A percentile compares a stretch with the other conserved stretches of the same genome.
Conservation (phyloP, 2,329 filamentous ascomycete species). For the Leptoxyphium fumago region DNA sequence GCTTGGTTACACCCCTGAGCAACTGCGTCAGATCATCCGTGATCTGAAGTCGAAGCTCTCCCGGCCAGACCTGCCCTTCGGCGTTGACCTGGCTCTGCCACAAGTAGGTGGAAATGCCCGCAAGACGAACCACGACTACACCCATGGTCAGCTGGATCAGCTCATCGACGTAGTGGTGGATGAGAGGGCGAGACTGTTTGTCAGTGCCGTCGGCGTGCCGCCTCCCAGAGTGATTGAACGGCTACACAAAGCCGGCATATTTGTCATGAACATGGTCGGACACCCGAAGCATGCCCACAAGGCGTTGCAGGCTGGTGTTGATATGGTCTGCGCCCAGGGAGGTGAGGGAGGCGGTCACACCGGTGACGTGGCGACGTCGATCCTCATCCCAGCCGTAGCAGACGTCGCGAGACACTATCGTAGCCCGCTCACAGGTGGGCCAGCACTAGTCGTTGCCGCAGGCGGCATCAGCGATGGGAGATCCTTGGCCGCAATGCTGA, state of each 20-base stretch:
- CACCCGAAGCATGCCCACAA: slow-evolving; percentile 84
- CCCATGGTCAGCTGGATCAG: slow-evolving; percentile 72
- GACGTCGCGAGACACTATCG: slow-evolving; percentile 64
- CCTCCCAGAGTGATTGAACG: slow-evolving; percentile 56
- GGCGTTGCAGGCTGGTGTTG: slow-evolving; percentile 71
- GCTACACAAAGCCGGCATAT: slow-evolving; percentile 63
- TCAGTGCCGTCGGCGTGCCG: slow-evolving; percentile 77
- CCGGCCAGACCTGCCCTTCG: slow-evolving; percentile 61
- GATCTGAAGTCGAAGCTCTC: slow-evolving; percentile 67
- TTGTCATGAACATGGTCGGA: slow-evolving; percentile 97
- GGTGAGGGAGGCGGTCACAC: slow-evolving; percentile 91
- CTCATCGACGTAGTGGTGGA: slow-evolving; percentile 75
- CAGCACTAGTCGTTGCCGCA: slow-evolving; percentile 72
- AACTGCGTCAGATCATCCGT: slow-evolving; percentile 66
- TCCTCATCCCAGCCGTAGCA: slow-evolving; percentile 74
- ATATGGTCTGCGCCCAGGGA: slow-evolving; percentile 84
- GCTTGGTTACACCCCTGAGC: slow-evolving; percentile 54
- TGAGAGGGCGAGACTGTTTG: slow-evolving; percentile 72
- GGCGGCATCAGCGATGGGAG: slow-evolving; percentile 77
- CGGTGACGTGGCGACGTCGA: slow-evolving; percentile 70
- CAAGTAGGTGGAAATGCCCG: slow-evolving; percentile 73
- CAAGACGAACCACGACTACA: slow-evolving; percentile 94
- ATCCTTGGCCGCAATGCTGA: slow-evolving; percentile 63
- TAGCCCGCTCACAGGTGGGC: slow-evolving; percentile 53
- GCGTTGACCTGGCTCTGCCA: slow-evolving; percentile 79